Percentiles rank a stretch among this genome's conserved stretches.
Evolutionary conservation across 108 stramenopile genomes (phyloP).

Genomic region (Fistulifera solaris): DNA sequence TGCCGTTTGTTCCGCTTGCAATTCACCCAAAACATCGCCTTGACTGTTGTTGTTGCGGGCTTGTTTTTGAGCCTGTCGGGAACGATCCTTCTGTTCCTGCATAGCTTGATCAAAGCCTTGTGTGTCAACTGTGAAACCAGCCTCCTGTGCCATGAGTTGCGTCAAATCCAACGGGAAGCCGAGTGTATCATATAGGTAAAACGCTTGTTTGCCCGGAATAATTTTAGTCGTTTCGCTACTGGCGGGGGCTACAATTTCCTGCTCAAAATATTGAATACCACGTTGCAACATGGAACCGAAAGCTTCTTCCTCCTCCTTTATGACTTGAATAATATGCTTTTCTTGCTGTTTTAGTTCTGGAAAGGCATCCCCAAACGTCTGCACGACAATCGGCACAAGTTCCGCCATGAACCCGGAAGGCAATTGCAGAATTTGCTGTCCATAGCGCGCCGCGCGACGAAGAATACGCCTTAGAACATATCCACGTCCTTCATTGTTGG

Average conservation of each 20-base stretch:
- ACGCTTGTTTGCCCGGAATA: slow-evolving; percentile 85
- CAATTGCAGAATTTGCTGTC: slow-evolving; percentile 89
- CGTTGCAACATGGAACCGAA: slow-evolving; percentile 91
- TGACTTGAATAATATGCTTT: slow-evolving; percentile 73
- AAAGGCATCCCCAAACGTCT: slow-evolving; percentile 87
- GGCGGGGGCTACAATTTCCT: slow-evolving; percentile 5
- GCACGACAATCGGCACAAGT: slow-evolving; percentile 85
- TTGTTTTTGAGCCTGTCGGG: slow-evolving; percentile 57
- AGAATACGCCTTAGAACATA: slow-evolving; percentile 93
- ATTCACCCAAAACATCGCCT: slow-evolving; percentile 55
- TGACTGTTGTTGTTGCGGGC: slow-evolving; percentile 28
- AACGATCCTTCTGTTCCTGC: slow-evolving; percentile 79
- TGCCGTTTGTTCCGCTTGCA: slow-evolving; percentile 94
- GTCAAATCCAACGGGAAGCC: slow-evolving; percentile 98
- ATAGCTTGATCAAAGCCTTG: slow-evolving; percentile 82
- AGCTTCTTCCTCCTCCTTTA: slow-evolving; percentile 86
- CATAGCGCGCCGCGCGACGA: slow-evolving; percentile 95
- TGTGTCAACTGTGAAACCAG: slow-evolving; percentile 81
- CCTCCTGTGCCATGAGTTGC: slow-evolving; percentile 95
- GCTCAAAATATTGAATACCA: slow-evolving; percentile 88
- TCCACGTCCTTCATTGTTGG: slow-evolving; percentile 94
- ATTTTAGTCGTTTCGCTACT: slow-evolving; percentile 19
- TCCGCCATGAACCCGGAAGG: slow-evolving; percentile 88
- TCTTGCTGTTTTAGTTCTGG: slow-evolving; percentile 83
- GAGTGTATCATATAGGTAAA: slow-evolving; percentile 92